These are phyloP conservation scores for Emmonsiellopsis sp. DNA, from an alignment of 2,329 filamentous ascomycete species.

Conservation along the genomic window DNA sequence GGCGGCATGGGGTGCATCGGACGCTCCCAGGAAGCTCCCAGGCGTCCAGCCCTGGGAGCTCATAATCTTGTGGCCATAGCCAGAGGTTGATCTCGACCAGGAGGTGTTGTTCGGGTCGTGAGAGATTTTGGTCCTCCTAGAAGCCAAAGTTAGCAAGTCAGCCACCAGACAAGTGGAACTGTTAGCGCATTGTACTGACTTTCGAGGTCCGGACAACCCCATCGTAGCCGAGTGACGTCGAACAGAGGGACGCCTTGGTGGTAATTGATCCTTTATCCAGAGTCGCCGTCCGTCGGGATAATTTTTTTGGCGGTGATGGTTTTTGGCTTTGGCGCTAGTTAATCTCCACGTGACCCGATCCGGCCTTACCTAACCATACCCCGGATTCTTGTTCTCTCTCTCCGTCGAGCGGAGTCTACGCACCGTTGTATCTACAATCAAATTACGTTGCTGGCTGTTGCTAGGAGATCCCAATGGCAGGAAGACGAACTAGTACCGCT, in stretches of 20 bases:
- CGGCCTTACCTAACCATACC: not conserved
- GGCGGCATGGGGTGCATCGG: constrained; percentile 63
- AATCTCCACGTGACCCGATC: not conserved
- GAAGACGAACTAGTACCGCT: not conserved
- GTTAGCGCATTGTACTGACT: constrained; percentile 36
- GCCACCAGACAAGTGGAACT: not conserved
- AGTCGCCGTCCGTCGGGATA: too few species aligned
- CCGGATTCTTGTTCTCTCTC: not conserved
- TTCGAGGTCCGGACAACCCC: constrained; percentile 60
- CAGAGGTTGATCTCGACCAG: constrained; percentile 74
- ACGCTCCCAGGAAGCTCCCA: constrained; percentile 70
- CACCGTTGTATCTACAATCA: too few species aligned
- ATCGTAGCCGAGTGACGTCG: constrained; percentile 33
- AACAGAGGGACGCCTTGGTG: not conserved
- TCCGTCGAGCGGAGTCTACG: not conserved
- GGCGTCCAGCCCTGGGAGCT: constrained; percentile 83
- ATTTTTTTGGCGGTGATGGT: too few species aligned
- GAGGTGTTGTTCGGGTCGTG: constrained; percentile 91
- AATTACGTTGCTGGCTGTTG: too few species aligned
- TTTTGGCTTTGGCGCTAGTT: not conserved
- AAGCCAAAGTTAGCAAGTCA: not conserved
- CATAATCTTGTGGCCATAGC: constrained; percentile 85
- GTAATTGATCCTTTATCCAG: too few species aligned
- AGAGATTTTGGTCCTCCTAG: constrained; percentile 61
- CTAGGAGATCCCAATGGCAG: constrained; percentile 1